Conservation (phyloP, 257 asterid species). For the Ballota nigra region DNA sequence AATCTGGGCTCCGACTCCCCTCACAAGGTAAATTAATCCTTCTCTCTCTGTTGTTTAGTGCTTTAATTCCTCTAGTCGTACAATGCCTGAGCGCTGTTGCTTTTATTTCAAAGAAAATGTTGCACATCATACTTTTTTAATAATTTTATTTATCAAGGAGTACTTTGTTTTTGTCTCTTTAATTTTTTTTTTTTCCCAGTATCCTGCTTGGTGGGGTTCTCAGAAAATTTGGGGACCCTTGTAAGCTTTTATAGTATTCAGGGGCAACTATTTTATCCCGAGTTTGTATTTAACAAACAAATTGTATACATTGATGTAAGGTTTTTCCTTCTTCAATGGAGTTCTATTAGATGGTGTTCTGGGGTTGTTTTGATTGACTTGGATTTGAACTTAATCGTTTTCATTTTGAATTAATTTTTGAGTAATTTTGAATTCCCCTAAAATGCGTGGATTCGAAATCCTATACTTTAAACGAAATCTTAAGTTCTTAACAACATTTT, state of each 20-base stretch:
- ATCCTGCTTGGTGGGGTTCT: neutral
- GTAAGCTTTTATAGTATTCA: neutral
- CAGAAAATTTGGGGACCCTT: neutral
- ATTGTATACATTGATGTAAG: too few species aligned
- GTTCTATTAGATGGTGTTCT: neutral
- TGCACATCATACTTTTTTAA: neutral
- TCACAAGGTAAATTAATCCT: constrained; percentile 16
- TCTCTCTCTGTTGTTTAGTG: neutral
- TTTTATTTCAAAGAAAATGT: neutral
- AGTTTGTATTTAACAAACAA: too few species aligned
- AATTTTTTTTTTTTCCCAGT: neutral
- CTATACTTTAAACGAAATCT: too few species aligned
- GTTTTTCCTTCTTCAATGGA: neutral
- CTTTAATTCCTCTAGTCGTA: neutral
- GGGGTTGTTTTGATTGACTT: neutral
- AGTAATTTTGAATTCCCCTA: neutral
- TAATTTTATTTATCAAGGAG: neutral
- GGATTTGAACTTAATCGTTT: neutral
- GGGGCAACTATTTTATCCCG: neutral
- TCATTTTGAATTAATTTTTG: neutral
- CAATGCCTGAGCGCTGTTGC: neutral
- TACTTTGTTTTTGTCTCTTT: neutral
- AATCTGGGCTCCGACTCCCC: neutral
- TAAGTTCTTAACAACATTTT: neutral
- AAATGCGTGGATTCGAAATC: neutral